phyloP scores from a whole-genome alignment of 2,329 filamentous ascomycete genomes.

The Fonsecaea nubica region DNA sequence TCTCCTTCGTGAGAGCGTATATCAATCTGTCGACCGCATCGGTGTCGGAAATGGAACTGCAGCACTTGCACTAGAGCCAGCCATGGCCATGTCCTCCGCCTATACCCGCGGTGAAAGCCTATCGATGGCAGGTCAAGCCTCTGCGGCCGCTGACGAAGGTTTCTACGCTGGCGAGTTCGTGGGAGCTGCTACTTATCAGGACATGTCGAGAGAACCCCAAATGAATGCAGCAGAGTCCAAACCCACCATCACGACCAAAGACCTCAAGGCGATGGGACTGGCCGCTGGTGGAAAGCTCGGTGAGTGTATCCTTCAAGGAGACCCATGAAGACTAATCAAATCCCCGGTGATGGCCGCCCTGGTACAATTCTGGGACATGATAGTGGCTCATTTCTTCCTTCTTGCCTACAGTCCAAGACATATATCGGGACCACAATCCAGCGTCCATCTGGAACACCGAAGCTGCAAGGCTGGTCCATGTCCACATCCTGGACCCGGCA shows the following conservation, averaged over 20 bases:
- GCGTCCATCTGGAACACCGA: background rate
- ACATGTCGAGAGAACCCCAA: no score
- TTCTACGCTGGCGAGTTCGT: no score
- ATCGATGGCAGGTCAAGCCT: no score
- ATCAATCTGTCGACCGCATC: no score
- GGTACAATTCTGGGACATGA: background rate
- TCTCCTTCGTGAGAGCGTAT: no score
- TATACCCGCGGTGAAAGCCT: no score
- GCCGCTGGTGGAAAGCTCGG: background rate
- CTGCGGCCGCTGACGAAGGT: no score
- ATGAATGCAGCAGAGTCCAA: background rate
- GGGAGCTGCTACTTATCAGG: no score
- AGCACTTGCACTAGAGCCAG: no score
- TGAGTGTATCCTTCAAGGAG: background rate
- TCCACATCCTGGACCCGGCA: slow-evolving; percentile 1
- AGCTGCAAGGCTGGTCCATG: background rate
- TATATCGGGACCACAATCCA: background rate
- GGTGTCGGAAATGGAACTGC: no score
- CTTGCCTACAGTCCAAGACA: background rate
- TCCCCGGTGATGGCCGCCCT: background rate
- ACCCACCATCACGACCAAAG: background rate
- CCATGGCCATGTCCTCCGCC: no score
- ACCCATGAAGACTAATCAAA: background rate
- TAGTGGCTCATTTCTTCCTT: background rate
- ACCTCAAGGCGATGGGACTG: background rate